Evolutionary conservation across 768 basidiomycete genomes (phyloP).

Genomic region (Tephrocybe sp.): DNA sequence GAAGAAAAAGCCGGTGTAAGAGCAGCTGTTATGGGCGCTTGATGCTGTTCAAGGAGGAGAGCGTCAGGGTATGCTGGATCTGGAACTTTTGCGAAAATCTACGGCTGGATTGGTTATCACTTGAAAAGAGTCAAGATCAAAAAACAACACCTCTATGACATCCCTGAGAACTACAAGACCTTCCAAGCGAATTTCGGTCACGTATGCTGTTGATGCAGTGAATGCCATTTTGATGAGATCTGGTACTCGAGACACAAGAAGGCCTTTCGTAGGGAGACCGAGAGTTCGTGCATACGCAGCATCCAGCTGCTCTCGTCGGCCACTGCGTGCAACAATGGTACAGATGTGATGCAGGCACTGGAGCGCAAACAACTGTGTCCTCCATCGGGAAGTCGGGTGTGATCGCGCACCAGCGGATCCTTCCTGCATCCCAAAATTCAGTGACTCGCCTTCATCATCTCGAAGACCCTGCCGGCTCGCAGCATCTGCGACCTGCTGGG

Average conservation of each 20-base stretch:
- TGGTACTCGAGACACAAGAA: slow-evolving; percentile 83
- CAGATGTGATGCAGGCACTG: slow-evolving; percentile 92
- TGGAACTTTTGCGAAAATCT: slow-evolving; percentile 85
- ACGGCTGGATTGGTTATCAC: slow-evolving; percentile 8
- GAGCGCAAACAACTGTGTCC: slow-evolving; percentile 94
- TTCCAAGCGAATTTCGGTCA: slow-evolving; percentile 91
- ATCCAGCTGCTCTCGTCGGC: slow-evolving; percentile 83
- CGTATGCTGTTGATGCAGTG: slow-evolving; percentile 94
- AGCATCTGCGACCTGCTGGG: slow-evolving; percentile 70
- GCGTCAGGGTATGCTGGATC: slow-evolving; percentile 94
- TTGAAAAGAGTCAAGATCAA: not conserved
- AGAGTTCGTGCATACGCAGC: slow-evolving; percentile 63
- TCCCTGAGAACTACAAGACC: slow-evolving; percentile 88
- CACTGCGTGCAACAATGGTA: slow-evolving; percentile 66
- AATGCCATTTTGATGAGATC: slow-evolving; percentile 99
- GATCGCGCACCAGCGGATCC: slow-evolving; percentile 35
- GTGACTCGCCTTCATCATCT: slow-evolving; percentile 94
- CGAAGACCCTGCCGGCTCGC: slow-evolving; percentile 52
- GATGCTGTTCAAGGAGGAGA: slow-evolving; percentile 91
- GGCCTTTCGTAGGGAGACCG: slow-evolving; percentile 55
- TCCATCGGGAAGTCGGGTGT: slow-evolving; percentile 80
- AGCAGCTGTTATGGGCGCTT: slow-evolving; percentile 97
- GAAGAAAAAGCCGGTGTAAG: slow-evolving; percentile 95
- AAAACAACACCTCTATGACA: slow-evolving; percentile 76
- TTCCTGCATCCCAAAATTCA: slow-evolving; percentile 62